Conservation (phyloP, 2,329 filamentous ascomycete species). For the Sarocladium strictum region DNA sequence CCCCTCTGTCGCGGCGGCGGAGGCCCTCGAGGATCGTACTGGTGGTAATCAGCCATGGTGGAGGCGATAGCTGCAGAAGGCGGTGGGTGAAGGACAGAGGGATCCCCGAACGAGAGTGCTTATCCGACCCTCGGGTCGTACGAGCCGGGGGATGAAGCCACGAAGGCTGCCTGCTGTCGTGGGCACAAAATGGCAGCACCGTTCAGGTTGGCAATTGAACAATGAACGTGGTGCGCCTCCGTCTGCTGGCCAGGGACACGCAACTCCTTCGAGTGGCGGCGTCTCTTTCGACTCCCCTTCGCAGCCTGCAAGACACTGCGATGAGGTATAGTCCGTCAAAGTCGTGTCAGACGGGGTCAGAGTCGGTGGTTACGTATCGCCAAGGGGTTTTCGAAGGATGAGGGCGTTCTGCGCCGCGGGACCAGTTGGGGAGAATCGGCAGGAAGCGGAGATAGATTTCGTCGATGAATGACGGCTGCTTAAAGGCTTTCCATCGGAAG, state of each 20-base stretch:
- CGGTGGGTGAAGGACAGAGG: background rate
- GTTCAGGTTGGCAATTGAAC: background rate
- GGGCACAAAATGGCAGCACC: conserved; percentile 17
- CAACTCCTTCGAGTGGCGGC: background rate
- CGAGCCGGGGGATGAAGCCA: conserved; percentile 13
- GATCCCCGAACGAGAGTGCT: background rate
- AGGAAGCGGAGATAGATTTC: background rate
- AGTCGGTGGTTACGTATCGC: background rate
- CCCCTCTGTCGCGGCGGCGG: conserved; percentile 37
- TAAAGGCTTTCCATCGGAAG: background rate
- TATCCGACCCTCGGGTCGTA: conserved; percentile 5
- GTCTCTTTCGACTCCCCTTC: background rate
- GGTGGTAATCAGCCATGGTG: conserved; percentile 53
- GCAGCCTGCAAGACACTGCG: background rate
- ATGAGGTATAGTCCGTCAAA: background rate
- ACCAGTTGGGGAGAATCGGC: background rate
- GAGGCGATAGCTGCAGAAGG: background rate
- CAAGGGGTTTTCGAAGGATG: background rate
- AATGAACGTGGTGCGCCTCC: background rate
- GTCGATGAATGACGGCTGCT: background rate
- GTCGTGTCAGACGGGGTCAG: background rate
- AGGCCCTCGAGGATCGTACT: conserved; percentile 43
- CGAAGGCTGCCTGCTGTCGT: conserved; percentile 13
- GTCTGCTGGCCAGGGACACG: conserved; percentile 1
- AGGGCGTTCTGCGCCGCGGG: conserved; percentile 7